A percentile compares a stretch with the other conserved stretches of the same genome.
These are phyloP conservation scores for Trichoderma sp. DNA, from an alignment of 2,329 filamentous ascomycete genomes.

Conservation along the genomic window DNA sequence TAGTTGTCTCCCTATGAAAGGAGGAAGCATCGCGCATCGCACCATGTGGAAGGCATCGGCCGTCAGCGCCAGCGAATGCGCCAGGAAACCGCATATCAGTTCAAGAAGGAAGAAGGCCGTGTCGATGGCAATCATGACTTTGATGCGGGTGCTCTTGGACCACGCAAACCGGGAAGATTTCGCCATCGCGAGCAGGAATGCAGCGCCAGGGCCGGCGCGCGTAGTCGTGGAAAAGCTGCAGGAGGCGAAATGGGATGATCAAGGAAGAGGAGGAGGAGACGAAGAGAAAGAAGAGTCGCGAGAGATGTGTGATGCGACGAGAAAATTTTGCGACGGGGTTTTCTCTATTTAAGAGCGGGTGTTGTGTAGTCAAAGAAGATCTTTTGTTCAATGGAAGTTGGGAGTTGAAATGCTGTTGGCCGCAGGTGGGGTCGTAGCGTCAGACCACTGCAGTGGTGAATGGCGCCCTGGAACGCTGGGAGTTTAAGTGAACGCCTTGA, in stretches of 20 bases:
- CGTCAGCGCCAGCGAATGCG: constrained; percentile 87
- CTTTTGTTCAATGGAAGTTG: background rate
- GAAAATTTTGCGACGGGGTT: background rate
- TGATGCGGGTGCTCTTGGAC: constrained; percentile 89
- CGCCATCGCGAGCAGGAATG: constrained; percentile 27
- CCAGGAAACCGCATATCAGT: constrained; percentile 77
- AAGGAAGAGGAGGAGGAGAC: background rate
- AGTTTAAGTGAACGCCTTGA: background rate
- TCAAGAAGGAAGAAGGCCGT: constrained; percentile 87
- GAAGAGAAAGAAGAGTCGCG: background rate
- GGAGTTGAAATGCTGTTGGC: constrained; percentile 8
- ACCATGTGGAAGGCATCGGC: constrained; percentile 99
- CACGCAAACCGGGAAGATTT: constrained; percentile 63
- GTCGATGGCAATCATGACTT: constrained; percentile 90
- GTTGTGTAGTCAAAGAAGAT: background rate
- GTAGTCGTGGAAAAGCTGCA: background rate
- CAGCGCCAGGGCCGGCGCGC: constrained; percentile 15
- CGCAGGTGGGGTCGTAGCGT: constrained; percentile 9
- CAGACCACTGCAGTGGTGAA: constrained; percentile 1
- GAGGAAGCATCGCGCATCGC: constrained; percentile 29
- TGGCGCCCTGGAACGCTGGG: background rate
- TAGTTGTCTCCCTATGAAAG: background rate
- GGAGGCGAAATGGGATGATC: background rate
- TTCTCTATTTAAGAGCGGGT: background rate
- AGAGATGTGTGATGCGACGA: background rate